These are phyloP conservation scores for Pulveroboletus sp. DNA, from an alignment of 768 basidiomycete genomes.

Conservation along the genomic window DNA sequence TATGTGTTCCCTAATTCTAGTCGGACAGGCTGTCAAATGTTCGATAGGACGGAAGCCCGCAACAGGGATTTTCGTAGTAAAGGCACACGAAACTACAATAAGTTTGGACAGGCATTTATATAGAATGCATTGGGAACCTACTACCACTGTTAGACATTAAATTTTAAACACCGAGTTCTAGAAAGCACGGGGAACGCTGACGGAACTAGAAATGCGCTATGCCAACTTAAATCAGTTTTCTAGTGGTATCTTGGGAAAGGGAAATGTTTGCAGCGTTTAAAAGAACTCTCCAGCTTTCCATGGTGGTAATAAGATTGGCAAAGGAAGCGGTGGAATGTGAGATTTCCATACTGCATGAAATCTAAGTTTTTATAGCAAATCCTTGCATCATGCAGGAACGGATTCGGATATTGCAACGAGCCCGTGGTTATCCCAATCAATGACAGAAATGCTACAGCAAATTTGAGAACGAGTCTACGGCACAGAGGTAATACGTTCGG, in stretches of 20 bases:
- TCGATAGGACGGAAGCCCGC: constrained; percentile 4
- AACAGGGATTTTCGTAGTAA: constrained; percentile 11
- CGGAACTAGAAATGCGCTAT: constrained; percentile 5
- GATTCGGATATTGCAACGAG: neutral
- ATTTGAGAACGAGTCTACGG: neutral
- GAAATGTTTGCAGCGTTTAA: neutral
- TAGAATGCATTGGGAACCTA: neutral
- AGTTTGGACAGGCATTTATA: constrained; percentile 2
- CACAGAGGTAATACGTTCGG: neutral
- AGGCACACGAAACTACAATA: neutral
- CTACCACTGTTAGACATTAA: too few relatives aligned
- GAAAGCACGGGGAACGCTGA: constrained; percentile 1
- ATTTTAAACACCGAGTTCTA: neutral
- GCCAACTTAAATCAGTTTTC: constrained; percentile 3
- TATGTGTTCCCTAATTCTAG: neutral
- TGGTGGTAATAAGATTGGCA: neutral
- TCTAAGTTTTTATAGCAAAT: neutral
- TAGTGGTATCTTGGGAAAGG: constrained; percentile 3
- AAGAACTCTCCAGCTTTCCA: too few relatives aligned
- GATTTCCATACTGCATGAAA: constrained; percentile 1
- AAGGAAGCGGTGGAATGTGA: neutral
- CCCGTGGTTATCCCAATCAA: neutral
- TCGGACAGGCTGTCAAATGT: neutral
- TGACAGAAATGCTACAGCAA: neutral
- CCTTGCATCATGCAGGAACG: neutral